Conservation (phyloP, 1,284 basidiomycete species). For the Austroboletus niveus region DNA sequence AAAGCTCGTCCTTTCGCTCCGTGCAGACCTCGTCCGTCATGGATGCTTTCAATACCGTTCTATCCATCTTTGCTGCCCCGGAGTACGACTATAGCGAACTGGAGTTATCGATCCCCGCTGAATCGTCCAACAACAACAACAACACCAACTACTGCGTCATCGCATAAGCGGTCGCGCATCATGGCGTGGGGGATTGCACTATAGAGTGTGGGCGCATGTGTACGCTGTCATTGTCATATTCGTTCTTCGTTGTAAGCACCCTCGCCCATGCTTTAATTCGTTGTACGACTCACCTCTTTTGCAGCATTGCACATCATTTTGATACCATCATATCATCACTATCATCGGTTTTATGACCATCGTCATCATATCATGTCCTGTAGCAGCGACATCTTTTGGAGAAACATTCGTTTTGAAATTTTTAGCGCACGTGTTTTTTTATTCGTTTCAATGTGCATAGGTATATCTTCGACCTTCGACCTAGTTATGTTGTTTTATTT, state of each 20-base stretch:
- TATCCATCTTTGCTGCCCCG: conserved; percentile 14
- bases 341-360: neutral
- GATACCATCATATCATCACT: conserved; percentile 4
- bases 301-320: conserved; percentile 13
- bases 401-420: conserved; percentile 1
- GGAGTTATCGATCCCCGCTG: conserved; percentile 12
- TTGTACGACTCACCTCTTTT: neutral
- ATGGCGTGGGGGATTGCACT: neutral
- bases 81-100: conserved; percentile 1
- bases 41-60: conserved; percentile 20
- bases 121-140: conserved; percentile 4
- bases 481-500: conserved; percentile 20
- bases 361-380: conserved; percentile 5
- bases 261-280: neutral
- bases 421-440: conserved; percentile 7
- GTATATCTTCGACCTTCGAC: conserved; percentile 21
- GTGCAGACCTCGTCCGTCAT: conserved; percentile 12
- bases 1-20: neutral
- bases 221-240: neutral
- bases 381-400: conserved; percentile 1
- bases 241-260: conserved; percentile 23
- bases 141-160: conserved; percentile 17
- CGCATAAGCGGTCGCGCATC: conserved; percentile 9
- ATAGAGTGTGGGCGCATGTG: neutral
- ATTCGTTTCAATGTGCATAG: conserved; percentile 19